A percentile compares a stretch with the other conserved stretches of the same genome.
Evolutionary conservation across 208 protist genomes (phyloP).

Genomic region (Phytomonas sp.): DNA sequence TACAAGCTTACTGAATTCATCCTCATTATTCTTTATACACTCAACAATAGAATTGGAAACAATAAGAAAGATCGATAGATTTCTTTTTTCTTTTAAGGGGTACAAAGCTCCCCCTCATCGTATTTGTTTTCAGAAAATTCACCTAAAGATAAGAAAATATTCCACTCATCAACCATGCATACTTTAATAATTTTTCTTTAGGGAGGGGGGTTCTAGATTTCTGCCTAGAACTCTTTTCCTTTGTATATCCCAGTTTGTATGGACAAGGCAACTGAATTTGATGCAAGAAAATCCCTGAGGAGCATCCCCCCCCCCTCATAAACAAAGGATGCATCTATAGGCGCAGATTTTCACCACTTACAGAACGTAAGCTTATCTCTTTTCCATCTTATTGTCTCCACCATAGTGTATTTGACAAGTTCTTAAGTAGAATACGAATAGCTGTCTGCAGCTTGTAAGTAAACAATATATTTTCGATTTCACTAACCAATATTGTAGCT

Average conservation of each 20-base stretch:
- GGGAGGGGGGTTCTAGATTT: conserved; percentile 3
- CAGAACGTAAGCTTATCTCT: background rate
- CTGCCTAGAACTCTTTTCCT: conserved; percentile 7
- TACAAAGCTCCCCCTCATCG: background rate
- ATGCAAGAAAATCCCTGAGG: background rate
- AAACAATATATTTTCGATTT: conserved; percentile 93
- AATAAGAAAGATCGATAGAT: background rate
- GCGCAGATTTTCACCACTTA: background rate
- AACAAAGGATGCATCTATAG: background rate
- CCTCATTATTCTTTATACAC: background rate
- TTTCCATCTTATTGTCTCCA: conserved; percentile 88
- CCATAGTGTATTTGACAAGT: conserved; percentile 97
- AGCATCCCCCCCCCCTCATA: background rate
- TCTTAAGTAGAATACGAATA: conserved; percentile 95
- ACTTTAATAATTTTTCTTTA: background rate
- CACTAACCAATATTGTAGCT: conserved; percentile 86
- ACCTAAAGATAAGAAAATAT: background rate
- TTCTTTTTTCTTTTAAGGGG: conserved; percentile 6
- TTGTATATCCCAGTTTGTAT: background rate
- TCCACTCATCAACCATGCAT: background rate
- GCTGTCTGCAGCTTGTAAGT: conserved; percentile 95
- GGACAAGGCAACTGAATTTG: background rate
- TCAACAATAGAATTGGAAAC: conserved; percentile 7
- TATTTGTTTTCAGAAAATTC: background rate
- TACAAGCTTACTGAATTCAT: background rate